Evolutionary conservation across 2,329 filamentous ascomycete genomes (phyloP).

Genomic region (Fusarium verticillioides): DNA sequence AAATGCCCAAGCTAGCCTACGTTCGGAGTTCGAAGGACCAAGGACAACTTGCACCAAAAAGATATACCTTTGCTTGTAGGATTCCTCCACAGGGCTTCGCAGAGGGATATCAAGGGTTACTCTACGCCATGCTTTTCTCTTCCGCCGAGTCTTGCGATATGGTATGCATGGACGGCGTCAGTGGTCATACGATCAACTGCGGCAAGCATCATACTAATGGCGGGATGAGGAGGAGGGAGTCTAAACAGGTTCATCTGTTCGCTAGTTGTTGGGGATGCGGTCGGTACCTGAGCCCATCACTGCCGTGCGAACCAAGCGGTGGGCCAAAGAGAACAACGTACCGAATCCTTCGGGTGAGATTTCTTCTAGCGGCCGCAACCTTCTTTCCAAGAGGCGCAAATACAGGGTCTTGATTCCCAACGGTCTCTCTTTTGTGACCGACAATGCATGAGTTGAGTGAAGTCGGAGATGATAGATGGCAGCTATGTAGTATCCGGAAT

Average conservation of each 20-base stretch:
- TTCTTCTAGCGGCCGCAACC: slow-evolving; percentile 12
- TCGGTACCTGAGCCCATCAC: slow-evolving; percentile 6
- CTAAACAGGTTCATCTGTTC: not conserved
- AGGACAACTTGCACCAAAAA: not conserved
- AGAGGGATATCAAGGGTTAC: not conserved
- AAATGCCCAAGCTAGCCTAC: not conserved
- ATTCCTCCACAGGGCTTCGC: not conserved
- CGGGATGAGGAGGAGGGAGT: not conserved
- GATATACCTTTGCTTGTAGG: not conserved
- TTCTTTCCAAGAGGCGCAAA: not conserved
- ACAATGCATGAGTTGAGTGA: not conserved
- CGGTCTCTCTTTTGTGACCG: not conserved
- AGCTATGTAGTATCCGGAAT: not conserved
- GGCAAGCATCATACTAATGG: not conserved
- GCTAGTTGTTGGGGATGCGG: not conserved
- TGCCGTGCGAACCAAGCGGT: slow-evolving; percentile 8
- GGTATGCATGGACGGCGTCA: not conserved
- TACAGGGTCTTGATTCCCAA: slow-evolving; percentile 1
- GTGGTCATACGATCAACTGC: not conserved
- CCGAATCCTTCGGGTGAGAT: slow-evolving; percentile 18
- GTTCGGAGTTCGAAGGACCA: not conserved
- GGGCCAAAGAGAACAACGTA: slow-evolving; percentile 5
- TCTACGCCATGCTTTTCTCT: not conserved
- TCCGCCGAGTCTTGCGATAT: not conserved
- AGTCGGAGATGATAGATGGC: not conserved